Evolutionary conservation across 2,329 filamentous ascomycete species (phyloP).

Genomic region (Rutstroemia sp.): DNA sequence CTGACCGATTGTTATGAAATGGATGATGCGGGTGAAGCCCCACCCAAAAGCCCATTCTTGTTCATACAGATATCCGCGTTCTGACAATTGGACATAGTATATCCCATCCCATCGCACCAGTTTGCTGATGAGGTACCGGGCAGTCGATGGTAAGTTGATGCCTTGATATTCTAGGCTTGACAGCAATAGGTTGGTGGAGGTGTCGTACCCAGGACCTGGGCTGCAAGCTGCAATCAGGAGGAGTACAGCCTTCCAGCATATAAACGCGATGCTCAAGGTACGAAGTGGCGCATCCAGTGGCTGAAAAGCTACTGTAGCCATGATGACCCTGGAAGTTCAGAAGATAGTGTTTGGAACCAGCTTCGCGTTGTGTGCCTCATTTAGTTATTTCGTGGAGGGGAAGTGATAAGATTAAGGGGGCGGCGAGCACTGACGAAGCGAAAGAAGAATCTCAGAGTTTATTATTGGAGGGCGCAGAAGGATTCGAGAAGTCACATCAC

Average conservation of each 20-base stretch:
- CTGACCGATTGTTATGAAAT: constrained; percentile 22
- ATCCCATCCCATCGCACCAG: constrained; percentile 76
- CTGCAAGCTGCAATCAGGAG: constrained; percentile 52
- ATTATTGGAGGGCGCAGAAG: too few species aligned
- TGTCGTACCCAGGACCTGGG: constrained; percentile 63
- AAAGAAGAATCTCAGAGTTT: too few species aligned
- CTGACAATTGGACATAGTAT: constrained; percentile 60
- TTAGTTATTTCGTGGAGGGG: not conserved
- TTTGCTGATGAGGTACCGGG: constrained; percentile 30
- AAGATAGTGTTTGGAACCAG: constrained; percentile 2
- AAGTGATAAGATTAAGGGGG: constrained; percentile 5
- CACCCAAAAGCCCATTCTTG: constrained; percentile 81
- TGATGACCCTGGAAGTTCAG: not conserved
- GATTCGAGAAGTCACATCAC: too few species aligned
- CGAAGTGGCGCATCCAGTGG: constrained; percentile 17
- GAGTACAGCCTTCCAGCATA: constrained; percentile 60
- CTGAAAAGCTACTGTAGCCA: not conserved
- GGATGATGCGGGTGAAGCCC: constrained; percentile 38
- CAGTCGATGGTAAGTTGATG: constrained; percentile 14
- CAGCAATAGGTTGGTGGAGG: constrained; percentile 55
- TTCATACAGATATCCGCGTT: constrained; percentile 62
- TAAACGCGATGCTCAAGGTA: constrained; percentile 37
- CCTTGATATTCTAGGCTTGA: constrained; percentile 21
- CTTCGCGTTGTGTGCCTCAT: constrained; percentile 1
- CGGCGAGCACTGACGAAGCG: not conserved